These are phyloP conservation scores for Xylaria arbuscula DNA, from an alignment of 2,329 filamentous ascomycete species.

Conservation along the genomic window DNA sequence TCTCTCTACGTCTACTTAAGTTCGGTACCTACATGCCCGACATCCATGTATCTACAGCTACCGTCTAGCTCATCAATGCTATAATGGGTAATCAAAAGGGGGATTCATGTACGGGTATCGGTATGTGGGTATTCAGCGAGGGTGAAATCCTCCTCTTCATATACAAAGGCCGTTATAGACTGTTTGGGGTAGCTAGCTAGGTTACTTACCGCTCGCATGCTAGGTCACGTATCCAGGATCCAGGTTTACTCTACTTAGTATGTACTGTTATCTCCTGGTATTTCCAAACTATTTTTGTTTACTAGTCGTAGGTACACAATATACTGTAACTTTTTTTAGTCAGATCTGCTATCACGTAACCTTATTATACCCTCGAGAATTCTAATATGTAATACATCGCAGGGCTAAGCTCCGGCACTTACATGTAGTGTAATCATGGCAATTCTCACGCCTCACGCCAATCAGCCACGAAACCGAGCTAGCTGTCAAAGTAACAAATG, in stretches of 20 bases:
- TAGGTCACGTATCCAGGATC: too few species aligned
- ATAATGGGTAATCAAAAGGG: constrained; percentile 7
- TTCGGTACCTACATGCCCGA: constrained; percentile 6
- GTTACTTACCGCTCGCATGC: background rate
- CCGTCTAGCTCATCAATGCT: background rate
- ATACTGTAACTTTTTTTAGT: background rate
- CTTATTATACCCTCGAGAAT: background rate
- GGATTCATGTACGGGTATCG: constrained; percentile 10
- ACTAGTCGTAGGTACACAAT: background rate
- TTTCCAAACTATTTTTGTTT: background rate
- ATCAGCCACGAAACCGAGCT: constrained; percentile 10
- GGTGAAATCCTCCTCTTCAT: constrained; percentile 14
- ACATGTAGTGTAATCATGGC: too few species aligned
- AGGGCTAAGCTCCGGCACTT: constrained; percentile 24
- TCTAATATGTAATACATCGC: background rate
- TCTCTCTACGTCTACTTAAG: constrained; percentile 3
- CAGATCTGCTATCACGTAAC: background rate
- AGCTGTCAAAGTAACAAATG: background rate
- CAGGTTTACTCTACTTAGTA: background rate
- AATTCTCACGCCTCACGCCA: constrained; percentile 11
- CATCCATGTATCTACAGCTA: background rate
- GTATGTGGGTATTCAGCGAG: background rate
- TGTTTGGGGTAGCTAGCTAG: background rate
- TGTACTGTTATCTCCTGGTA: background rate
- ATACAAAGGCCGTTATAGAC: background rate